phyloP scores from a whole-genome alignment of 139 green algal genomes.

The Eudorina sp. region DNA sequence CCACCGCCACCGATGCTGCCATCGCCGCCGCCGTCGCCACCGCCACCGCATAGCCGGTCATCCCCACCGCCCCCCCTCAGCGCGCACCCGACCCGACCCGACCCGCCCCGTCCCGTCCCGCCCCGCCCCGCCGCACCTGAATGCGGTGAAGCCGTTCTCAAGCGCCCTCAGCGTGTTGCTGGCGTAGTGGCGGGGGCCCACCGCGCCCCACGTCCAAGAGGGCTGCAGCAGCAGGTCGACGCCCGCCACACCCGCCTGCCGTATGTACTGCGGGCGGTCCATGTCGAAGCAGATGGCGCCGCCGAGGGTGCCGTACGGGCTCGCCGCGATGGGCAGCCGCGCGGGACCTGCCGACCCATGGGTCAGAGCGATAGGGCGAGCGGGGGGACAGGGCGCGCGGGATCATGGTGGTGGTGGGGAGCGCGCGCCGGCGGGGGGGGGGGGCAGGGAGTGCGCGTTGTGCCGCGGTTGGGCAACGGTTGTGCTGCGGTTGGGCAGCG shows the following conservation, averaged over 20 bases:
- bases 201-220: conserved; percentile 59
- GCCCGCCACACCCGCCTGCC: conserved; percentile 1
- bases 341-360: conserved; percentile 13
- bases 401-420: too few relatives aligned
- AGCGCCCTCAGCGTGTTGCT: conserved; percentile 52
- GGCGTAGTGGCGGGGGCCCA: conserved; percentile 51
- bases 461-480: too few relatives aligned
- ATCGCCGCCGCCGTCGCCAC: background rate
- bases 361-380: too few relatives aligned
- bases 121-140: too few relatives aligned
- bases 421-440: background rate
- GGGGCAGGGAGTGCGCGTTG: background rate
- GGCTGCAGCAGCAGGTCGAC: conserved; percentile 64
- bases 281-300: conserved; percentile 63
- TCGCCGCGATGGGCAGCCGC: conserved; percentile 24
- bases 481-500: too few relatives aligned
- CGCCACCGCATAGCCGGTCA: background rate
- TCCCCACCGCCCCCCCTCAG: background rate
- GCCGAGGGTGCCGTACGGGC: conserved; percentile 46
- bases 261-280: conserved; percentile 49
- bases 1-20: too few relatives aligned
- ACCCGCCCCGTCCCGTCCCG: too few relatives aligned
- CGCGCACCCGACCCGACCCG: background rate
- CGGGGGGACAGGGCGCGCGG: too few relatives aligned
- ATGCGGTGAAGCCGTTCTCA: conserved; percentile 57